Percentiles rank a stretch among this genome's conserved stretches.
Evolutionary conservation across 495 filamentous ascomycete genomes (phyloP).

Genomic region (Xylaria grammica): DNA sequence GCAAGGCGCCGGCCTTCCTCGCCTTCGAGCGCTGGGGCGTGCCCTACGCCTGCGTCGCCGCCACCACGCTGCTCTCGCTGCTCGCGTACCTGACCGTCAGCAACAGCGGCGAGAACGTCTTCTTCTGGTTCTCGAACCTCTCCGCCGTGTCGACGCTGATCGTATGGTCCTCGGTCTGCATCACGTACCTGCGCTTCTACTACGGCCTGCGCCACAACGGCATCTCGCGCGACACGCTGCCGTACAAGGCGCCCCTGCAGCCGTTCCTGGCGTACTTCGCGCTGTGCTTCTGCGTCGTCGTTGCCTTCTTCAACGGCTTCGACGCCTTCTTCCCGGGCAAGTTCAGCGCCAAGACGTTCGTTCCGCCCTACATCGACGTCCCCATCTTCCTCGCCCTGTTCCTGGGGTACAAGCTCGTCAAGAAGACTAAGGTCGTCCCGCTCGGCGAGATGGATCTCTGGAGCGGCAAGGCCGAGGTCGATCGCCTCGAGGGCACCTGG

Average conservation of each 20-base stretch:
- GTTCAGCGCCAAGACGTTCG: slow-evolving; percentile 54
- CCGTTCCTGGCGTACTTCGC: slow-evolving; percentile 67
- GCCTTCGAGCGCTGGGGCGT: slow-evolving; percentile 59
- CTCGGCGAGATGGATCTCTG: slow-evolving; percentile 63
- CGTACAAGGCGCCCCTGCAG: slow-evolving; percentile 64
- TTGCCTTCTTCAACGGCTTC: slow-evolving; percentile 62
- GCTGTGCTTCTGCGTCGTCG: slow-evolving; percentile 59
- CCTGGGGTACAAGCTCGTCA: slow-evolving; percentile 59
- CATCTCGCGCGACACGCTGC: slow-evolving; percentile 58
- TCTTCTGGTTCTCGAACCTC: slow-evolving; percentile 64
- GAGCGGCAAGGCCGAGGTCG: slow-evolving; percentile 67
- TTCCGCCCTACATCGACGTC: slow-evolving; percentile 66
- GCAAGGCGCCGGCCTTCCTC: slow-evolving; percentile 63
- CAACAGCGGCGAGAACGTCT: slow-evolving; percentile 55
- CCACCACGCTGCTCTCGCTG: slow-evolving; percentile 57
- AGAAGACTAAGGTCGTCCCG: slow-evolving; percentile 51
- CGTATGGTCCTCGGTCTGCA: slow-evolving; percentile 62
- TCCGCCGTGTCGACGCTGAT: slow-evolving; percentile 64
- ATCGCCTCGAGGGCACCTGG: slow-evolving; percentile 58
- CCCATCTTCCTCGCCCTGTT: slow-evolving; percentile 63
- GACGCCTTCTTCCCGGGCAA: slow-evolving; percentile 54
- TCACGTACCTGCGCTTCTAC: slow-evolving; percentile 63
- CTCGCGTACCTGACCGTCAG: slow-evolving; percentile 60
- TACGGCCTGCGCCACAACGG: slow-evolving; percentile 60
- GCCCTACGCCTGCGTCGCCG: slow-evolving; percentile 58